Evolutionary conservation across 768 basidiomycete genomes (phyloP).

Genomic region (Tulasnella sp.): DNA sequence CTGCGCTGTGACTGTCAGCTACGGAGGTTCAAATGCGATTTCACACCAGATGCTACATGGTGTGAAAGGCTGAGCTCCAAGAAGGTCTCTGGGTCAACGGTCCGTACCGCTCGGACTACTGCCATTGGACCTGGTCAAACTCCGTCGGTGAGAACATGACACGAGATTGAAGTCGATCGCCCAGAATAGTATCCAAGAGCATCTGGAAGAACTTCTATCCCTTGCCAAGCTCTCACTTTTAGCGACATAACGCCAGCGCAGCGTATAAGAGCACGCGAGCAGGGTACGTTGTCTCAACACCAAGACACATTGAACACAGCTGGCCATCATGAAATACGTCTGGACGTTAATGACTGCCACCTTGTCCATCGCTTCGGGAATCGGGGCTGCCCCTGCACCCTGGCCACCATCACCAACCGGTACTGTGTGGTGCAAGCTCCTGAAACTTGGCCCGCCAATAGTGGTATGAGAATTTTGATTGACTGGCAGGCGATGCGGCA

Average conservation of each 20-base stretch:
- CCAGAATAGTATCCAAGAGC: background rate
- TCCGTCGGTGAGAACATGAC: background rate
- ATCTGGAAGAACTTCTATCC: background rate
- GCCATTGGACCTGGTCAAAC: background rate
- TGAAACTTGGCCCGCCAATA: background rate
- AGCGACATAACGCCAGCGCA: background rate
- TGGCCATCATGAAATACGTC: background rate
- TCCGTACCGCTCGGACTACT: background rate
- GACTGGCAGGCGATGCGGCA: background rate
- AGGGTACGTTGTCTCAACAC: background rate
- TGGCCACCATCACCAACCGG: background rate
- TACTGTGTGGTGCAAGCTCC: background rate
- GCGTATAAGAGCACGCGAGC: background rate
- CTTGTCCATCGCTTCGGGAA: background rate
- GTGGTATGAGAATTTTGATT: background rate
- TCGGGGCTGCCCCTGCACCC: background rate
- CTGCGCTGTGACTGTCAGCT: too few species aligned
- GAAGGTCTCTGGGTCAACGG: too few species aligned
- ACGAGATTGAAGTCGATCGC: background rate
- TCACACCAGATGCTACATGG: too few species aligned
- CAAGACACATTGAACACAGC: background rate
- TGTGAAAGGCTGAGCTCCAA: too few species aligned
- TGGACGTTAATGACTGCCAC: background rate
- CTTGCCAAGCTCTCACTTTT: background rate
- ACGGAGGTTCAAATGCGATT: too few species aligned